Evolutionary conservation across 352 stramenopile genomes (phyloP).

Genomic region (Phytophthora aleatoria): DNA sequence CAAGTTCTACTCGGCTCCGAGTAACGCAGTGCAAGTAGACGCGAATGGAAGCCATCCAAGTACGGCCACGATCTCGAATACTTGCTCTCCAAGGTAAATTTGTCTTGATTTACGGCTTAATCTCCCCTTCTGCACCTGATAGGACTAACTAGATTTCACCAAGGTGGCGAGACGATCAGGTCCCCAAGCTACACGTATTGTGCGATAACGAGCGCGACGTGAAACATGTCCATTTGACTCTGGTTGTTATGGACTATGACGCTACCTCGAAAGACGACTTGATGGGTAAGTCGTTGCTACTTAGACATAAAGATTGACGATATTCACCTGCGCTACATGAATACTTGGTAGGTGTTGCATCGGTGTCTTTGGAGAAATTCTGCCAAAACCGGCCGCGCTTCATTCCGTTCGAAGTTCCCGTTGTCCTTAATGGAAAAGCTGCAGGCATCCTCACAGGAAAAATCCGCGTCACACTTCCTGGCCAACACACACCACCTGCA

Average conservation of each 20-base stretch:
- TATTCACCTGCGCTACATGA: background rate
- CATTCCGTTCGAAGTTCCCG: conserved; percentile 55
- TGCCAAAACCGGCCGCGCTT: conserved; percentile 48
- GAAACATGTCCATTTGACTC: conserved; percentile 66
- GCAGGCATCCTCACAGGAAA: conserved; percentile 58
- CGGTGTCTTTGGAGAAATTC: conserved; percentile 64
- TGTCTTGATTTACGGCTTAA: background rate
- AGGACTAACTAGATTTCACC: conserved; percentile 1
- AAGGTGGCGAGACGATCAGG: conserved; percentile 68
- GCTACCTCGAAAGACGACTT: conserved; percentile 71
- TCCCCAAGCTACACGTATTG: conserved; percentile 66
- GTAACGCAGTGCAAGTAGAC: conserved; percentile 58
- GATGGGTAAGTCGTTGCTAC: conserved; percentile 45
- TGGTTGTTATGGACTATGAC: conserved; percentile 87
- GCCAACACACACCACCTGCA: conserved; percentile 36
- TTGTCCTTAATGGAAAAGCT: conserved; percentile 60
- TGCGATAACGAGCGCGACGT: conserved; percentile 60
- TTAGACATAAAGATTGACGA: conserved; percentile 5
- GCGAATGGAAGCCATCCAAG: conserved; percentile 51
- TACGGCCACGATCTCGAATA: conserved; percentile 67
- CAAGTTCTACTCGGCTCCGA: conserved; percentile 76
- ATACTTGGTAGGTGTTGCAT: conserved; percentile 45
- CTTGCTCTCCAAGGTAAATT: conserved; percentile 62
- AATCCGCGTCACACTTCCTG: conserved; percentile 62
- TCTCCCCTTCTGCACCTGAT: background rate